Percentiles rank a stretch among this genome's conserved stretches.
These are phyloP conservation scores for Cryptococcus floricola DNA, from an alignment of 1,284 basidiomycete species.

Conservation along the genomic window DNA sequence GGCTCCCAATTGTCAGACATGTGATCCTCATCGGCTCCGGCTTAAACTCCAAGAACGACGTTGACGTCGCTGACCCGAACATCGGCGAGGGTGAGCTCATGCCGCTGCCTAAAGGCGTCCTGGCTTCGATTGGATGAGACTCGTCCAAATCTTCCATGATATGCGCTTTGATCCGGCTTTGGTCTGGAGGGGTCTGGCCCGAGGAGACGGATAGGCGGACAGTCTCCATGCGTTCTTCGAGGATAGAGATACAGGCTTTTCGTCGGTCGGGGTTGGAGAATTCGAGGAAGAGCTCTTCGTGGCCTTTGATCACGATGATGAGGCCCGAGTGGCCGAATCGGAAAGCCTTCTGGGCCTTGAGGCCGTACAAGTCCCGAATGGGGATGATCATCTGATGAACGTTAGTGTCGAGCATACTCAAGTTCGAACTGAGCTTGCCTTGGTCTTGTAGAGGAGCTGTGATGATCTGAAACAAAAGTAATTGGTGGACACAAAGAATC, in stretches of 20 bases:
- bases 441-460: slow-evolving; percentile 70
- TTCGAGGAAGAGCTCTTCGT: slow-evolving; percentile 96
- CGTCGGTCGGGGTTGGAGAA: slow-evolving; percentile 75
- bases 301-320: slow-evolving; percentile 83
- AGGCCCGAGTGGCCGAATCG: slow-evolving; percentile 85
- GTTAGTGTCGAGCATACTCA: neutral
- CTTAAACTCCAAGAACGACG: slow-evolving; percentile 88
- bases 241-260: slow-evolving; percentile 65
- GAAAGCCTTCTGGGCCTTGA: slow-evolving; percentile 80
- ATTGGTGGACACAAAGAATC: slow-evolving; percentile 79
- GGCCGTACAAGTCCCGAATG: slow-evolving; percentile 76
- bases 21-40: slow-evolving; percentile 82
- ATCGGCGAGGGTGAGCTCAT: slow-evolving; percentile 51
- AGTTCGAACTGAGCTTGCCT: slow-evolving; percentile 53
- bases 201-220: slow-evolving; percentile 49
- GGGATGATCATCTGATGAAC: slow-evolving; percentile 84
- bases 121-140: slow-evolving; percentile 27
- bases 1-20: slow-evolving; percentile 89
- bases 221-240: slow-evolving; percentile 77
- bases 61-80: slow-evolving; percentile 84
- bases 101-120: slow-evolving; percentile 51
- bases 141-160: slow-evolving; percentile 44
- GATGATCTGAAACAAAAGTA: slow-evolving; percentile 86
- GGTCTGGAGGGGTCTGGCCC: slow-evolving; percentile 8
- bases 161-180: slow-evolving; percentile 23